Conservation (phyloP, 2,329 filamentous ascomycete genomes). For the Verticillium dahliae region DNA sequence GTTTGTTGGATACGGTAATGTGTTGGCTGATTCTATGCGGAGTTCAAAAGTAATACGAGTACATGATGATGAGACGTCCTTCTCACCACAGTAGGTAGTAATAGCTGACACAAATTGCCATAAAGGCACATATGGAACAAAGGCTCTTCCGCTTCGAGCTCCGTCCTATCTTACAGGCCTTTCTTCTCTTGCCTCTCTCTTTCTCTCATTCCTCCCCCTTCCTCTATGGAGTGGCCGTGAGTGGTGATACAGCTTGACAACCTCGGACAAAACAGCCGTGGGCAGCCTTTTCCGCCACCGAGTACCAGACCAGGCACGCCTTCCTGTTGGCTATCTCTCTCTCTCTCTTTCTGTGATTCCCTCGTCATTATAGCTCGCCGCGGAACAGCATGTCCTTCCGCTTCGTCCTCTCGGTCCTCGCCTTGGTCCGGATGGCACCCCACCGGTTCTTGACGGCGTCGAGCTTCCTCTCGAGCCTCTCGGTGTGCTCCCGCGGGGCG, state of each 20-base stretch:
- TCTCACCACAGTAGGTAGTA: background rate
- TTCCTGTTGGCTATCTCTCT: background rate
- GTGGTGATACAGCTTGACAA: background rate
- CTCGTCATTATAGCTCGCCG: slow-evolving; percentile 37
- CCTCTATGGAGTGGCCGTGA: background rate
- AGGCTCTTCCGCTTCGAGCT: background rate
- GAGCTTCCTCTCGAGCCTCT: slow-evolving; percentile 35
- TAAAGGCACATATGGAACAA: background rate
- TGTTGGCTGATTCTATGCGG: background rate
- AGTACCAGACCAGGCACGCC: background rate
- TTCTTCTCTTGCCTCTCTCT: slow-evolving; percentile 1
- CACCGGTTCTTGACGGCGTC: slow-evolving; percentile 46
- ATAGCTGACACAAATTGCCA: background rate
- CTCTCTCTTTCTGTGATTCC: background rate
- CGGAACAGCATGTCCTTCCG: slow-evolving; percentile 45
- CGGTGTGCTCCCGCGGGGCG: slow-evolving; percentile 38
- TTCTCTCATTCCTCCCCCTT: slow-evolving; percentile 1
- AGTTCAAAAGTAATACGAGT: background rate
- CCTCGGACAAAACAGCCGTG: background rate
- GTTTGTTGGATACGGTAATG: background rate
- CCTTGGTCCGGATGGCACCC: slow-evolving; percentile 49
- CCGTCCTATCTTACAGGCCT: background rate
- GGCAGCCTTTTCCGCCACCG: background rate
- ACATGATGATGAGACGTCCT: background rate
- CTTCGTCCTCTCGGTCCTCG: slow-evolving; percentile 48